Percentiles rank a stretch among this genome's conserved stretches.
Evolutionary conservation across 2,329 filamentous ascomycete species (phyloP).

Genomic region (Trichoderma harzianum): DNA sequence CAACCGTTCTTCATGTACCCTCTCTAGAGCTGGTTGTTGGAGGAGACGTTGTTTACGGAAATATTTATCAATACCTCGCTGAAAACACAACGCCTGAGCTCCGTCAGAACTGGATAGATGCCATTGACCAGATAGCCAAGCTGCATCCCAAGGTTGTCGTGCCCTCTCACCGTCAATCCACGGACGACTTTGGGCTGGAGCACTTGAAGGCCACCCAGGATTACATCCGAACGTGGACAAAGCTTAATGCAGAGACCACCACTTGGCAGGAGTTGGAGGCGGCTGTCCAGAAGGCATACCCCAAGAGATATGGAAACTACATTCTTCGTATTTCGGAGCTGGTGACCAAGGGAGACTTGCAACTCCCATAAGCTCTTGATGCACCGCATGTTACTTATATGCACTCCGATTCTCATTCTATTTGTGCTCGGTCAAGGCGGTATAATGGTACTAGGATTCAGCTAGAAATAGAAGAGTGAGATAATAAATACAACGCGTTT

Average conservation of each 20-base stretch:
- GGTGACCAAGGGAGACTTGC: not conserved
- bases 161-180: not conserved
- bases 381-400: no score
- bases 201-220: not conserved
- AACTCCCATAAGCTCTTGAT: not conserved
- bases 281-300: not conserved
- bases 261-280: slow-evolving; percentile 1
- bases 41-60: not conserved
- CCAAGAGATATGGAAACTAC: not conserved
- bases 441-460: not conserved
- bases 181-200: not conserved
- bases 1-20: slow-evolving; percentile 1
- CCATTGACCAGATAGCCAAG: not conserved
- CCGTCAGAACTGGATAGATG: not conserved
- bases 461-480: not conserved
- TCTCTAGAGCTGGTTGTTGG: not conserved
- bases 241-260: not conserved
- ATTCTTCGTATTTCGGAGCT: not conserved
- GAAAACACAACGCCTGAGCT: not conserved
- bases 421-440: not conserved
- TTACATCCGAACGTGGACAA: not conserved
- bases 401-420: not conserved
- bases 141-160: not conserved
- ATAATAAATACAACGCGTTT: no score
- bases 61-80: not conserved